A percentile compares a stretch with the other conserved stretches of the same genome.
Conservation (phyloP, 768 basidiomycete genomes). For the Tricholoma matsutake region DNA sequence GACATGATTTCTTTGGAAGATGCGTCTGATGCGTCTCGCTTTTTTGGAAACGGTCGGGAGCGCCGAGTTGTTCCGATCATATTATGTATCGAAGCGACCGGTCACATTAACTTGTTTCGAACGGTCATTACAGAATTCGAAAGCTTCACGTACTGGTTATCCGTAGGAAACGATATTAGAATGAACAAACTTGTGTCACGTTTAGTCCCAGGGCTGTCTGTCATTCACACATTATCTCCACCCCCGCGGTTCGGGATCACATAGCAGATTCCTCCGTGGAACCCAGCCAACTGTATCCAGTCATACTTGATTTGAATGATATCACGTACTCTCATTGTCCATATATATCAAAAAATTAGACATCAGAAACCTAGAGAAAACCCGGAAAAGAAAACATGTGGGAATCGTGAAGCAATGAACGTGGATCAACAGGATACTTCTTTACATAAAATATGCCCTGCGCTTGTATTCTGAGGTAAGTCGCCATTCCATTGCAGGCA, state of each 20-base stretch:
- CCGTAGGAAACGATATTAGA: neutral
- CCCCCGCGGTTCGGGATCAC: constrained; percentile 36
- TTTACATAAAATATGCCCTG: constrained; percentile 2
- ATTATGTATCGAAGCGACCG: constrained; percentile 17
- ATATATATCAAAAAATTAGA: constrained; percentile 30
- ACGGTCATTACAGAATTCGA: constrained; percentile 6
- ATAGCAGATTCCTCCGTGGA: constrained; percentile 33
- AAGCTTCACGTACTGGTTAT: neutral
- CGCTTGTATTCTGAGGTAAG: neutral
- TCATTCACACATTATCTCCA: constrained; percentile 20
- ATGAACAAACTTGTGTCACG: neutral
- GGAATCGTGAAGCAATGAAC: constrained; percentile 25
- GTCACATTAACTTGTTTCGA: neutral
- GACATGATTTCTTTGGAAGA: constrained; percentile 6
- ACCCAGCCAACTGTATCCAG: constrained; percentile 18
- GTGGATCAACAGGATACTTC: constrained; percentile 18
- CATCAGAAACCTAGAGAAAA: constrained; percentile 27
- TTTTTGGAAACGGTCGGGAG: constrained; percentile 21
- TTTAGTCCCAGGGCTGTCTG: neutral
- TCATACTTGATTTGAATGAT: constrained; percentile 22
- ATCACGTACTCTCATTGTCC: constrained; percentile 28
- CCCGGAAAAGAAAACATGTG: constrained; percentile 31
- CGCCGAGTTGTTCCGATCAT: constrained; percentile 39
- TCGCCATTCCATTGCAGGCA: no score
- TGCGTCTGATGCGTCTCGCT: constrained; percentile 19